Conservation (phyloP, 352 stramenopile species). For the Pythium dissimile region DNA sequence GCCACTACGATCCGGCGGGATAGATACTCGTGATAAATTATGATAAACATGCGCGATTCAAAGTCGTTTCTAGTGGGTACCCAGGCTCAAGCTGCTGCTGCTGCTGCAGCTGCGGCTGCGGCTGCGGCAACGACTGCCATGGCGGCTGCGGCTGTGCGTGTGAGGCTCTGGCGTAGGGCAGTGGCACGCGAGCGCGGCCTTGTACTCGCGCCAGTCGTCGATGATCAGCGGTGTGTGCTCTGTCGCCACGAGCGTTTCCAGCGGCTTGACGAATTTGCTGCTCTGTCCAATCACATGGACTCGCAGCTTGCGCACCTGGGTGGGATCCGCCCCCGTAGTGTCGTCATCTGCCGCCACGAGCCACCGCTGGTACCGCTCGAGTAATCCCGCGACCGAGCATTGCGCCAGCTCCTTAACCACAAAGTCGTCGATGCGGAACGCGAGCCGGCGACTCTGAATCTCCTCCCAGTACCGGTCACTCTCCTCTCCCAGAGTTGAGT, state of each 20-base stretch:
- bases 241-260: constrained; percentile 52
- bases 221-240: constrained; percentile 56
- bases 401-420: constrained; percentile 34
- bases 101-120: neutral
- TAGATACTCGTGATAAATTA: neutral
- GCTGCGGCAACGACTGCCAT: neutral
- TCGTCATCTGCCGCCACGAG: constrained; percentile 23
- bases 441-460: constrained; percentile 51
- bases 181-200: constrained; percentile 51
- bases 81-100: neutral
- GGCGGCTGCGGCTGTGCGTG: neutral
- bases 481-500: constrained; percentile 50
- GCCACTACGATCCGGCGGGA: no score
- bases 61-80: neutral
- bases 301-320: constrained; percentile 46
- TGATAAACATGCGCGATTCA: neutral
- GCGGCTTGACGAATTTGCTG: constrained; percentile 44
- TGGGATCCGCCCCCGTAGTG: neutral
- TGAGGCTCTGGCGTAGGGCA: constrained; percentile 31
- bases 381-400: constrained; percentile 41
- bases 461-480: constrained; percentile 75
- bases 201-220: constrained; percentile 54
- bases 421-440: constrained; percentile 59
- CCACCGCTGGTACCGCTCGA: constrained; percentile 52
- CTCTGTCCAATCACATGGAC: constrained; percentile 72